These are phyloP conservation scores for Penicillium psychrofluorescens DNA, from an alignment of 495 filamentous ascomycete species.

Conservation along the genomic window DNA sequence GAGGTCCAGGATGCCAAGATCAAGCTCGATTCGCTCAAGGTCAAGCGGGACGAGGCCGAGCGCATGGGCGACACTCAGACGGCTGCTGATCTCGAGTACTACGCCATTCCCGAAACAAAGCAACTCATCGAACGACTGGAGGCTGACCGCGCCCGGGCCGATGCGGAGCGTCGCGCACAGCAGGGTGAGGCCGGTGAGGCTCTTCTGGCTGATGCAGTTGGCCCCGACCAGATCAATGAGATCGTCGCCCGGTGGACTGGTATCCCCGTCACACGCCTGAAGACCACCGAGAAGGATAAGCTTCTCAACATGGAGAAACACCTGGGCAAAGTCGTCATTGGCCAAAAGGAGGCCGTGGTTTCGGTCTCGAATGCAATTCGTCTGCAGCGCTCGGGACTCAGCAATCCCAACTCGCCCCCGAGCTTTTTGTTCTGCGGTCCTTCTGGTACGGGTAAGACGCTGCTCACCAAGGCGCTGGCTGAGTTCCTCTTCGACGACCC, in stretches of 20 bases:
- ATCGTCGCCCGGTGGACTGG: constrained; percentile 95
- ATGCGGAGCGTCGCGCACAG: constrained; percentile 61
- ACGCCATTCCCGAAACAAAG: constrained; percentile 91
- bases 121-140: constrained; percentile 71
- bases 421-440: constrained; percentile 98
- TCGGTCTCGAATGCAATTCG: constrained; percentile 94
- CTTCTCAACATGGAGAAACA: constrained; percentile 88
- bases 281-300: constrained; percentile 95
- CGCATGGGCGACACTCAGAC: constrained; percentile 71
- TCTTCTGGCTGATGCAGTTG: constrained; percentile 85
- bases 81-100: constrained; percentile 91
- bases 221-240: constrained; percentile 98
- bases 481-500: constrained; percentile 98
- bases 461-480: constrained; percentile 91
- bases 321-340: constrained; percentile 76
- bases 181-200: constrained; percentile 48
- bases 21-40: constrained; percentile 79
- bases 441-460: constrained; percentile 94
- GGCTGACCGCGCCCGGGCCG: constrained; percentile 65
- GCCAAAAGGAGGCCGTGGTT: constrained; percentile 89
- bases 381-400: constrained; percentile 84
- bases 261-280: constrained; percentile 88
- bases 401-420: constrained; percentile 91
- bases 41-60: constrained; percentile 89
- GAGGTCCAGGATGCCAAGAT: constrained; percentile 95